phyloP scores from a whole-genome alignment of 2,329 filamentous ascomycete genomes.

The Cordyceps javanica region DNA sequence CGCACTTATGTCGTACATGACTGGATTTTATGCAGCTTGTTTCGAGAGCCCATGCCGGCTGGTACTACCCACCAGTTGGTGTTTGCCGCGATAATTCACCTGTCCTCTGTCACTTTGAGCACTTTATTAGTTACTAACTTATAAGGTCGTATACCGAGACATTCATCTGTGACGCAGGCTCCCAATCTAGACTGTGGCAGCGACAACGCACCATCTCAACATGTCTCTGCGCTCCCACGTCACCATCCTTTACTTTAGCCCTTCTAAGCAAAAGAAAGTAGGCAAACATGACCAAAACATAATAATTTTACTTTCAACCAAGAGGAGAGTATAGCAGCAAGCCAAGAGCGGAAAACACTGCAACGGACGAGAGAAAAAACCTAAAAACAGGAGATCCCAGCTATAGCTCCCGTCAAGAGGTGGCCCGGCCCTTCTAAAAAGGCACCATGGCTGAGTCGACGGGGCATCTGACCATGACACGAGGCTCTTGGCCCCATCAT shows the following conservation, averaged over 20 bases:
- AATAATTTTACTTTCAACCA: too few relatives aligned
- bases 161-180: too few relatives aligned
- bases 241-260: not conserved
- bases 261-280: not conserved
- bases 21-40: not conserved
- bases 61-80: not conserved
- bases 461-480: slow-evolving; percentile 4
- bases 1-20: slow-evolving; percentile 5
- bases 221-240: not conserved
- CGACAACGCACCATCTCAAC: not conserved
- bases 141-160: too few relatives aligned
- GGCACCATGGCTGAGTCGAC: not conserved
- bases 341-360: too few relatives aligned
- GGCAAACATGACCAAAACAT: not conserved
- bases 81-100: too few relatives aligned
- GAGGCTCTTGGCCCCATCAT: not conserved
- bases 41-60: not conserved
- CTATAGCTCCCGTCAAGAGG: not conserved
- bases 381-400: not conserved
- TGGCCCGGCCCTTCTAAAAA: not conserved
- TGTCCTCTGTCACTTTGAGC: not conserved
- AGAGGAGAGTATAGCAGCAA: too few relatives aligned
- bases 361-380: not conserved
- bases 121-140: not conserved
- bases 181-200: not conserved